Percentiles rank a stretch among this genome's conserved stretches.
Conservation (phyloP, 345 rosid genomes). For the Rubroshorea leprosula region DNA sequence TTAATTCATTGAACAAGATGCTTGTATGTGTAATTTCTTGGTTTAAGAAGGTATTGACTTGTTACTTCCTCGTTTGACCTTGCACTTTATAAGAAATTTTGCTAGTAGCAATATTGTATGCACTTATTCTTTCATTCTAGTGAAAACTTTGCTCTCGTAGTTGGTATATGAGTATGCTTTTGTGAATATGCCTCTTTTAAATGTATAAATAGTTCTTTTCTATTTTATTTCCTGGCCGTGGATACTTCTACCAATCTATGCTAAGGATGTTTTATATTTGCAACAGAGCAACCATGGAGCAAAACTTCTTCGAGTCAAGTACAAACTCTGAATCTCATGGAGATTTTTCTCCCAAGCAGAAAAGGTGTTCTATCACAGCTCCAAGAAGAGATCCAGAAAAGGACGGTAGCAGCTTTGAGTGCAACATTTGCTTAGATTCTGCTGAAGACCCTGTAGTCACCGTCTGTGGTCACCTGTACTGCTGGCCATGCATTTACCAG, state of each 20-base stretch:
- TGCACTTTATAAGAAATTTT: neutral
- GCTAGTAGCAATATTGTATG: neutral
- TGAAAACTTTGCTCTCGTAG: too few relatives aligned
- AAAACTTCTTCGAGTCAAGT: constrained; percentile 32
- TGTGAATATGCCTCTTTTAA: neutral
- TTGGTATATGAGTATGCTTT: neutral
- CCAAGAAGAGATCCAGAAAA: constrained; percentile 23
- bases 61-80: neutral
- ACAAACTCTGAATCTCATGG: constrained; percentile 27
- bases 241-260: too few relatives aligned
- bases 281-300: constrained; percentile 40
- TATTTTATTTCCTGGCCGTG: too few relatives aligned
- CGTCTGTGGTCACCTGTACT: constrained; percentile 79
- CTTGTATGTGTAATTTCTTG: neutral
- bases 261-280: neutral
- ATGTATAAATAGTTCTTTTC: too few relatives aligned
- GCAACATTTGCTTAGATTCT: constrained; percentile 73
- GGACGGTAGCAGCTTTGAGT: constrained; percentile 49
- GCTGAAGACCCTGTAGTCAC: constrained; percentile 76
- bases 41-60: neutral
- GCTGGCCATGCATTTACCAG: constrained; percentile 83
- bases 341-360: constrained; percentile 26
- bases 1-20: neutral
- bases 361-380: constrained; percentile 24
- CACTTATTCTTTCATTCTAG: too few relatives aligned